Percentiles rank a stretch among this genome's conserved stretches.
Evolutionary conservation across 805 yeast species (phyloP).

Genomic region (Candida takata): DNA sequence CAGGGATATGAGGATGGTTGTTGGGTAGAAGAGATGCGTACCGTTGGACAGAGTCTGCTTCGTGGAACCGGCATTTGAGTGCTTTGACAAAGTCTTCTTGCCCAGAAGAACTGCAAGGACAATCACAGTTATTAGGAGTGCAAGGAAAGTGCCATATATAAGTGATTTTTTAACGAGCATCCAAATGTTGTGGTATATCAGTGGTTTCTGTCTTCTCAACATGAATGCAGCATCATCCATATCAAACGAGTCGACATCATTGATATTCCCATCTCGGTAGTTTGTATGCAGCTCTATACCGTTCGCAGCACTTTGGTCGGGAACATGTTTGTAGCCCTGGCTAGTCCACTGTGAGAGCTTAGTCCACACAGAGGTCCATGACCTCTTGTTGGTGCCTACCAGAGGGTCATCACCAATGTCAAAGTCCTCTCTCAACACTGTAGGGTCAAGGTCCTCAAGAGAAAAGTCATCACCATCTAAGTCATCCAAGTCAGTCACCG

Average conservation of each 20-base stretch:
- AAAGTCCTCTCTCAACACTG: slow-evolving; percentile 21
- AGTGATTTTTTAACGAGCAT: slow-evolving; percentile 4
- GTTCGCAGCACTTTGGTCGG: slow-evolving; percentile 9
- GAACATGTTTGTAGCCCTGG: slow-evolving; percentile 12
- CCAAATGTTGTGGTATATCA: background rate
- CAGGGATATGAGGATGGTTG: slow-evolving; percentile 72
- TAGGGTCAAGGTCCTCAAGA: slow-evolving; percentile 18
- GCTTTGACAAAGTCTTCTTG: slow-evolving; percentile 1
- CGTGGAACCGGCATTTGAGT: background rate
- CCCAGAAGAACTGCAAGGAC: slow-evolving; percentile 17
- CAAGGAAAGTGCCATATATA: slow-evolving; percentile 5
- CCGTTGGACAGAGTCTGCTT: slow-evolving; percentile 16
- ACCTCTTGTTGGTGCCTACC: background rate
- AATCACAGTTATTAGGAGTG: slow-evolving; percentile 11
- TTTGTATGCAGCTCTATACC: slow-evolving; percentile 20
- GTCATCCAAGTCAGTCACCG: slow-evolving; percentile 47
- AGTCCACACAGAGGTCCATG: background rate
- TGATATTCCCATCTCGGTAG: slow-evolving; percentile 1
- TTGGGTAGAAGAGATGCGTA: slow-evolving; percentile 39
- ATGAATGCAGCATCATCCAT: slow-evolving; percentile 23
- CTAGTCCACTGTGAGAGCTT: slow-evolving; percentile 2
- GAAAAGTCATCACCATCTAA: slow-evolving; percentile 34
- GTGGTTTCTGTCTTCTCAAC: slow-evolving; percentile 13
- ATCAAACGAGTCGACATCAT: slow-evolving; percentile 22
- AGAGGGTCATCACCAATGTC: slow-evolving; percentile 9